Evolutionary conservation across 108 stramenopile genomes (phyloP).

Genomic region (Cylindrotheca fusiformis): DNA sequence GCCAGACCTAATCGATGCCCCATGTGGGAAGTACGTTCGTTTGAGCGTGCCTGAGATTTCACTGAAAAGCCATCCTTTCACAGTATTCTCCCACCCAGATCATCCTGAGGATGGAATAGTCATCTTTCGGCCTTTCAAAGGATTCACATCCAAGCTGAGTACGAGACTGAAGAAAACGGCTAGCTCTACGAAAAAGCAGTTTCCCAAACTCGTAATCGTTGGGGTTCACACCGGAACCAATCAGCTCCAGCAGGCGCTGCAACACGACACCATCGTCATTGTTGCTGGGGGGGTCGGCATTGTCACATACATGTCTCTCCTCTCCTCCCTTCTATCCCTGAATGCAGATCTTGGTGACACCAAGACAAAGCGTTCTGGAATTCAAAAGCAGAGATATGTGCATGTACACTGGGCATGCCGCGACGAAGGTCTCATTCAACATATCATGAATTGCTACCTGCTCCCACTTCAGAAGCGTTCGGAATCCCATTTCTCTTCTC

Average conservation of each 20-base stretch:
- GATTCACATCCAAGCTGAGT: neutral
- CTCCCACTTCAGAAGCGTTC: neutral
- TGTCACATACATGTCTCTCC: conserved; percentile 1
- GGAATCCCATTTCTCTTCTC: too few species aligned
- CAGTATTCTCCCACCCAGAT: neutral
- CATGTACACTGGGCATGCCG: conserved; percentile 6
- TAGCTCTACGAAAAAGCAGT: neutral
- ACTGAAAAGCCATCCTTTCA: conserved; percentile 10
- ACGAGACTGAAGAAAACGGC: neutral
- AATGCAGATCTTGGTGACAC: neutral
- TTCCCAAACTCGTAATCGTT: neutral
- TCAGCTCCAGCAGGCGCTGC: neutral
- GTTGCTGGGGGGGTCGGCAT: conserved; percentile 9
- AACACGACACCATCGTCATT: conserved; percentile 6
- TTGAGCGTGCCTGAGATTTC: conserved; percentile 10
- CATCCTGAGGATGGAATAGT: neutral
- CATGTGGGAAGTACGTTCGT: neutral
- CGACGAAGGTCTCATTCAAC: conserved; percentile 1
- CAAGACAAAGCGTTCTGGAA: neutral
- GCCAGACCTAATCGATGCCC: neutral
- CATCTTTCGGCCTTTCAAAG: neutral
- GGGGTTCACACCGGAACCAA: neutral
- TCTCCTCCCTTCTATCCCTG: neutral
- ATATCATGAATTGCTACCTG: neutral
- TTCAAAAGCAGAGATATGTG: neutral